These are phyloP conservation scores for Bryopsis sp. DNA, from an alignment of 139 green algal species.

Conservation along the genomic window DNA sequence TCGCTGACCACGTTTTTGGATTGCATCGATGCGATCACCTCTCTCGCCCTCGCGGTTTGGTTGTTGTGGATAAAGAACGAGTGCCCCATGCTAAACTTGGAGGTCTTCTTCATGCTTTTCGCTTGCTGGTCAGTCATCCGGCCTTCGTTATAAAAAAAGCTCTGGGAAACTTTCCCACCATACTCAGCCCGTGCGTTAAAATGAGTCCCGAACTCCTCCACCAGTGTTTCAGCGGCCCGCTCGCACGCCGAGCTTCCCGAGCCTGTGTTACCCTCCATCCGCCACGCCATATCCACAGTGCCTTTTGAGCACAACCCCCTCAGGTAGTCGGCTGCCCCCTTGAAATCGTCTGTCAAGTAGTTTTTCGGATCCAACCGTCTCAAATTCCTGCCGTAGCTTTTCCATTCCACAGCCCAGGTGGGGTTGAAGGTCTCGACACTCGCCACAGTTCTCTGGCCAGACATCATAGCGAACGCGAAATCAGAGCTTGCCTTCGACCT, in stretches of 20 bases:
- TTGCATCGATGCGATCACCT: too few relatives aligned
- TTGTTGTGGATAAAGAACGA: too few relatives aligned
- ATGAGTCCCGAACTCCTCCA: not conserved
- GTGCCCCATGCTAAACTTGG: too few relatives aligned
- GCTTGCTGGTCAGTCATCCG: too few relatives aligned
- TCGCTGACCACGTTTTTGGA: too few relatives aligned
- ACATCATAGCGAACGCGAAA: not conserved
- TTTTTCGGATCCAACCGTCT: not conserved
- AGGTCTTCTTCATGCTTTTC: too few relatives aligned
- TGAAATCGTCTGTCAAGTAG: conserved; percentile 1
- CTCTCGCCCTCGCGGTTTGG: too few relatives aligned
- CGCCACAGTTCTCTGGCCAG: not conserved
- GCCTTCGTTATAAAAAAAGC: not conserved
- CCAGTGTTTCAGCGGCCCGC: not conserved
- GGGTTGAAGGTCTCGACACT: not conserved
- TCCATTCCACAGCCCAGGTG: not conserved
- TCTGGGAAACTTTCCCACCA: not conserved
- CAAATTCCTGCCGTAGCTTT: not conserved
- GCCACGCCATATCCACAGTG: too few relatives aligned
- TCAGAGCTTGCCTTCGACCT: not conserved
- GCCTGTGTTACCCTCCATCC: too few relatives aligned
- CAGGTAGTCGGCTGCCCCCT: too few relatives aligned
- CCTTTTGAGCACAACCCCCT: too few relatives aligned
- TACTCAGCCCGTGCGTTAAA: not conserved
- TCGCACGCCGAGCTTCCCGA: not conserved